These are phyloP conservation scores for Lycium barbarum DNA, from an alignment of 257 asterid species.

Conservation along the genomic window DNA sequence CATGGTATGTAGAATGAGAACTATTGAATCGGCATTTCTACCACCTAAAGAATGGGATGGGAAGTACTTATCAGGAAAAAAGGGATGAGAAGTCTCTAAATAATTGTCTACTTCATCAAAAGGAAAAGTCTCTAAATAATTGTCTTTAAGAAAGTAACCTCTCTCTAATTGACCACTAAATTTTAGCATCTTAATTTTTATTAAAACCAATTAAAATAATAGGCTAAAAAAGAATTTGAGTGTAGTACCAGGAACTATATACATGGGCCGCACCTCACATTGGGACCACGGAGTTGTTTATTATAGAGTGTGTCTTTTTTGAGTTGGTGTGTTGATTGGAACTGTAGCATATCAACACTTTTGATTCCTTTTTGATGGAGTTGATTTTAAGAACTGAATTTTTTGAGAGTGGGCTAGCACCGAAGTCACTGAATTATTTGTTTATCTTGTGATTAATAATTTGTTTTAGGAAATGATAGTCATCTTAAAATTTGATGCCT, in stretches of 20 bases:
- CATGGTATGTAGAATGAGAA: slow-evolving; percentile 14
- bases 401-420: slow-evolving; percentile 25
- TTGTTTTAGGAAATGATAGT: not conserved
- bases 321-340: not conserved
- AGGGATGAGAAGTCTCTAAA: not conserved
- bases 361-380: slow-evolving; percentile 17
- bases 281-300: not conserved
- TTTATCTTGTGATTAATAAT: not conserved
- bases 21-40: not conserved
- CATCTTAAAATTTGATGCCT: slow-evolving; percentile 15
- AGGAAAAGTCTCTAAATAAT: no score
- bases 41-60: not conserved
- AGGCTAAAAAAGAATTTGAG: slow-evolving; percentile 14
- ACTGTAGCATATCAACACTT: slow-evolving; percentile 6
- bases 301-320: not conserved
- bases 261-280: not conserved
- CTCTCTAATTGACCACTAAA: slow-evolving; percentile 18
- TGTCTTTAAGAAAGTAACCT: slow-evolving; percentile 14
- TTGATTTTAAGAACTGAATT: slow-evolving; percentile 16
- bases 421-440: not conserved
- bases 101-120: not conserved
- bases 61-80: no score
- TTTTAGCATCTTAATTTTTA: not conserved
- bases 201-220: not conserved
- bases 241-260: slow-evolving; percentile 8